Base-by-base conservation (phyloP, 169 alveolate species). In the Babesia bigemina region DNA sequence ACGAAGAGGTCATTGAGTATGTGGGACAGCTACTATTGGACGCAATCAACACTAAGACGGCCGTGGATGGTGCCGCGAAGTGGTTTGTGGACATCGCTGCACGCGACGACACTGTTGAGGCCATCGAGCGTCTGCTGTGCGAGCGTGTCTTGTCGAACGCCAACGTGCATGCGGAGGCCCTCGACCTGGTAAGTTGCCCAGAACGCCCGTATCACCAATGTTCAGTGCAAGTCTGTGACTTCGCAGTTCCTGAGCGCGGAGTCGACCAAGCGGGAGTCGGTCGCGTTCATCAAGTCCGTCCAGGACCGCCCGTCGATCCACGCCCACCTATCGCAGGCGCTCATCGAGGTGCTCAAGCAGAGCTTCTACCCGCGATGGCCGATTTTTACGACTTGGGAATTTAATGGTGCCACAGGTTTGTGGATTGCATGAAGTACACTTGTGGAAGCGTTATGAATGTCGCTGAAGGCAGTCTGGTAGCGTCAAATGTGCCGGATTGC, bases 31-130 rank as follows among this genome's bases (percentile, higher is more conserved):
- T 65, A 24, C 63, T 76, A 33, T 58, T 76, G 56, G 59, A 58
- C 60, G 74, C 76, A 2, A 76, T 76, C 21, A 52, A 76, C 67
- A 76, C 84, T 1, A 67, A 76, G 50, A 58, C 70, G 4, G 79
- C 81, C 21, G 86, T 76, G 26, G 26, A 53, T 53, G 86, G 86
- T 7, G 86, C 86, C 1, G 70, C 79, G 14, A 55, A 69, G 12
- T 76, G 86, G 86, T 29, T 76, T 21, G 79, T 66, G 12, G 86
- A 65, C 29, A 10, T 76, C 28, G 44, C 79, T 0, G 19, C 55
- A 52, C 52, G 79, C 19, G 63, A 76, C 0, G 86, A 76, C 58
- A 72, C 61, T 10, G 13, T 28, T 0, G 75, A 50, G 10, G 55
- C 86, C 12, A 29, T 76, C 21, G 66, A 61, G 42, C 17, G n/a